These are phyloP conservation scores for Osmanthus fragrans DNA, from an alignment of 257 asterid species.

Conservation along the genomic window DNA sequence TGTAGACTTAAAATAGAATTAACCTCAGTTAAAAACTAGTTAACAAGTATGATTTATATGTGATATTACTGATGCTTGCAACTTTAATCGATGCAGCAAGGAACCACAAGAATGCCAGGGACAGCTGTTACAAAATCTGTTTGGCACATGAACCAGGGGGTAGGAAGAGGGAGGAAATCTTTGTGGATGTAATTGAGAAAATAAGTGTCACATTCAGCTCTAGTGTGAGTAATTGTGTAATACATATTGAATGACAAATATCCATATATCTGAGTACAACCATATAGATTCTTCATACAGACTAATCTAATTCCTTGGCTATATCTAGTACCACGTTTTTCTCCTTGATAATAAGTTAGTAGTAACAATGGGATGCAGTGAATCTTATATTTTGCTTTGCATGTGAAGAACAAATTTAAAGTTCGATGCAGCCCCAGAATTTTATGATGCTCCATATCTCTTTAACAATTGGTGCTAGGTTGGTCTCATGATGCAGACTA, in stretches of 20 bases:
- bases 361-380: slow-evolving; percentile 21
- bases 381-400: slow-evolving; percentile 12
- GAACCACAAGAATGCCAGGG: slow-evolving; percentile 81
- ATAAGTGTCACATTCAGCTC: slow-evolving; percentile 98
- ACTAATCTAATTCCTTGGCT: slow-evolving; percentile 8
- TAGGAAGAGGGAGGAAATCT: slow-evolving; percentile 96
- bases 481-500: not conserved
- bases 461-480: not conserved
- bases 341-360: slow-evolving; percentile 11
- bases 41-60: not conserved
- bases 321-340: not conserved
- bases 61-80: slow-evolving; percentile 24
- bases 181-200: slow-evolving; percentile 97
- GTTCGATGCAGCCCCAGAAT: not conserved
- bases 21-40: slow-evolving; percentile 2
- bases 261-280: slow-evolving; percentile 11
- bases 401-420: not conserved
- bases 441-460: not conserved
- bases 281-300: slow-evolving; percentile 12
- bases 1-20: not conserved
- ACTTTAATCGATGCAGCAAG: slow-evolving; percentile 71
- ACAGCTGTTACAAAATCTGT: slow-evolving; percentile 85
- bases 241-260: slow-evolving; percentile 27
- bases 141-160: slow-evolving; percentile 97
- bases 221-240: slow-evolving; percentile 68